Evolutionary conservation across 108 stramenopile species (phyloP), one percentile per base, ranked within the genome.

Genomic region (Cyclostephanos invisitatus): DNA sequence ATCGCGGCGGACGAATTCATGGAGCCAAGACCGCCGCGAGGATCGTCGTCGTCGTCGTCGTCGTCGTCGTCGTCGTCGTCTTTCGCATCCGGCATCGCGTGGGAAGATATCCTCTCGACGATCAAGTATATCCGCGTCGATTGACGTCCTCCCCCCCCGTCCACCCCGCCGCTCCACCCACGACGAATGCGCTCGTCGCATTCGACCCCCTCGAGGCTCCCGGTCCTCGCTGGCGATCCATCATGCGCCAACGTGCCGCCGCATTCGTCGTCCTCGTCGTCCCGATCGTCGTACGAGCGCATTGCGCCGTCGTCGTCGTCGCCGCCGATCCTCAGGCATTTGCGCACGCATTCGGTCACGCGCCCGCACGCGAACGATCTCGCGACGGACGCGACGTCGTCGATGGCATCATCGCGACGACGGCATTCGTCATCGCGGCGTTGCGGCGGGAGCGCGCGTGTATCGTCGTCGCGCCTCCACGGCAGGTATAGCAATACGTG

Each of bases 401-500:
- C 44, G 40, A 11, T 11, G 40, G 8, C 44, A 32, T 32, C 3
- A 32, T 32, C 4, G 4, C 32, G 32, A 32, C 4, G 32, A 32
- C 32, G 32, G 40, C 40, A 1, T 1, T 42, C 40, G 40, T 42
- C 40, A 11, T 42, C 7, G 40, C 40, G 7, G 40, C 40, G 7
- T n/a, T n/a, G n/a, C n/a, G n/a, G n/a, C n/a, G n/a, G n/a, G n/a
- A n/a, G n/a, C n/a, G n/a, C n/a, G n/a, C n/a, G n/a, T n/a, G n/a
- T n/a, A 14, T 46, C 44, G 14, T 46, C 44, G 44, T 1, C 15
- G 2, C 70, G 65, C 22, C 67, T 81, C 89, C 89, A 89, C 48
- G 86, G 35, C 10, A 89, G 27, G 61, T 89, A 89, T 17, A 89
- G 56, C 55, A 89, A 75, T 9, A 83, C 50, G 27, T 64, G 87